Conservation (phyloP, 495 filamentous ascomycete genomes). For the Penicillium dipodomyicola region DNA sequence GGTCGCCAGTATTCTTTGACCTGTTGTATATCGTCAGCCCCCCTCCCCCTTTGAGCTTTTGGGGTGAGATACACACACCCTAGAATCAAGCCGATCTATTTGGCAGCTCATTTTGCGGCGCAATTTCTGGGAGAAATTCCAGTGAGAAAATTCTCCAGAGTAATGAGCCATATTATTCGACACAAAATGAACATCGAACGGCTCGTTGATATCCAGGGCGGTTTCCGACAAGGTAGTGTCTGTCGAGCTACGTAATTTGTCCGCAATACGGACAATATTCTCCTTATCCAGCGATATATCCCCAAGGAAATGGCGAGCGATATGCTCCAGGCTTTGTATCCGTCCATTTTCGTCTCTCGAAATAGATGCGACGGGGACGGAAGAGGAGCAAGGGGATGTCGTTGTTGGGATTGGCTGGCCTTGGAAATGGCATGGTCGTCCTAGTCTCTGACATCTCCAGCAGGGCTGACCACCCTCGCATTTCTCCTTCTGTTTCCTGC, state of each 20-base stretch:
- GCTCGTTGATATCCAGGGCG: constrained; percentile 16
- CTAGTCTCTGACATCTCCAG: constrained; percentile 43
- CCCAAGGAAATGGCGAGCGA: constrained; percentile 22
- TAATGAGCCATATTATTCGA: constrained; percentile 48
- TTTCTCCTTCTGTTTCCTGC: constrained; percentile 46
- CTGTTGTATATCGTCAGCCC: constrained; percentile 16
- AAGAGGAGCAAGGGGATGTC: constrained; percentile 20
- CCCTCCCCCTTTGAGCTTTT: constrained; percentile 7
- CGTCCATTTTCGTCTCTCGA: background rate
- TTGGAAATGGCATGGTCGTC: constrained; percentile 42
- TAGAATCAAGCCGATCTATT: constrained; percentile 27
- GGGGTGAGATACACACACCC: constrained; percentile 23
- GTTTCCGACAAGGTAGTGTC: constrained; percentile 7
- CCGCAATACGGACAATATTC: constrained; percentile 14
- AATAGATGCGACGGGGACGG: background rate
- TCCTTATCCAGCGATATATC: constrained; percentile 20
- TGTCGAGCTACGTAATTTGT: constrained; percentile 9
- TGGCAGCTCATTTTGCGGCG: constrained; percentile 40
- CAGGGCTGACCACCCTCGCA: constrained; percentile 48
- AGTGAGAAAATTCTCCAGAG: constrained; percentile 49
- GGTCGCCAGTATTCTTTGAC: constrained; percentile 47
- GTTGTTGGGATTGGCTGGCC: constrained; percentile 30
- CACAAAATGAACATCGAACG: constrained; percentile 41
- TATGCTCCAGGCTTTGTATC: constrained; percentile 15
- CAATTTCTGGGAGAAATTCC: constrained; percentile 48